Evolutionary conservation across 2,329 filamentous ascomycete species (phyloP).

Genomic region (Chrysoporthe austroafricana): DNA sequence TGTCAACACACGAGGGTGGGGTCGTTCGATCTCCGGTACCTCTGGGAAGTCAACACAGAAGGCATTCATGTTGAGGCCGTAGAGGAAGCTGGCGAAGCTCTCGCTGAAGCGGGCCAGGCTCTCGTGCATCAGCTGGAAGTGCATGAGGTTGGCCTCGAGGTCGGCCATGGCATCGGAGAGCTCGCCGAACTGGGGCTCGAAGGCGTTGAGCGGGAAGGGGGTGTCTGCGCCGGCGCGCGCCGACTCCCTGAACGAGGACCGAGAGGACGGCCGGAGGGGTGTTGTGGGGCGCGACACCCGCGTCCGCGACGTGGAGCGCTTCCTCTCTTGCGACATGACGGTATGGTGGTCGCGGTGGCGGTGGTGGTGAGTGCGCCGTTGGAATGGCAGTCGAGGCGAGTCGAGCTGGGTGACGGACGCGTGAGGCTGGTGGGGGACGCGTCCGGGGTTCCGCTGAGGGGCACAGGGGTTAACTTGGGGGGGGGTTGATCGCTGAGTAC

Average conservation of each 20-base stretch:
- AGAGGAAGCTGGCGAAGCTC: constrained; percentile 93
- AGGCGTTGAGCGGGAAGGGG: constrained; percentile 73
- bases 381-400: neutral
- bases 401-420: neutral
- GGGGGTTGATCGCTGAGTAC: neutral
- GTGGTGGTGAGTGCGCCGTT: neutral
- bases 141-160: constrained; percentile 95
- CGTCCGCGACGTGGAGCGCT: constrained; percentile 63
- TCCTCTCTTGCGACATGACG: constrained; percentile 32
- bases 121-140: constrained; percentile 96
- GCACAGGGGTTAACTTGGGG: neutral
- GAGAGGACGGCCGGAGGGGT: constrained; percentile 85
- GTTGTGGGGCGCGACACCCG: constrained; percentile 82
- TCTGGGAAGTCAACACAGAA: constrained; percentile 98
- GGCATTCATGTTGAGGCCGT: constrained; percentile 97
- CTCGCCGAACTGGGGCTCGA: constrained; percentile 92
- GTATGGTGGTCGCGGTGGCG: neutral
- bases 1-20: no score
- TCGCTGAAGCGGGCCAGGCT: constrained; percentile 91
- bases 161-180: constrained; percentile 93
- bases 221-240: constrained; percentile 60
- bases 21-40: constrained; percentile 51
- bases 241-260: constrained; percentile 83
- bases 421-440: constrained; percentile 5
- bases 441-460: constrained; percentile 2